Conservation (phyloP, 805 yeast species). For the Kluyveromyces nonfermentans region DNA sequence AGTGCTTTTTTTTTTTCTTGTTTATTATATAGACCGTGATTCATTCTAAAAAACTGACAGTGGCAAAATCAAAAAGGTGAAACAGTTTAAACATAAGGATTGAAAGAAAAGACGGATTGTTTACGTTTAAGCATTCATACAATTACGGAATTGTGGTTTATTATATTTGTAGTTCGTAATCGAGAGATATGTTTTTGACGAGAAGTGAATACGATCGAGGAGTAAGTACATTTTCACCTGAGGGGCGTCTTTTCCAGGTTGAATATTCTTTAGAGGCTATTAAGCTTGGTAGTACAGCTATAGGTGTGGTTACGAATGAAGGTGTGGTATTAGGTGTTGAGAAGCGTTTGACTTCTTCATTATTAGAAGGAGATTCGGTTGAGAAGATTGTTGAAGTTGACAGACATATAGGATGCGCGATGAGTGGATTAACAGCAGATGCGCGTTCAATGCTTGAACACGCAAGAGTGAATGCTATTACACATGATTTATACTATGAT, state of each 20-base stretch:
- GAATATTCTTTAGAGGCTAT: constrained; percentile 97
- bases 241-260: constrained; percentile 95
- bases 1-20: not conserved
- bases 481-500: constrained; percentile 83
- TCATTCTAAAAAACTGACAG: not conserved
- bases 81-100: too few species aligned
- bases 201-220: constrained; percentile 99
- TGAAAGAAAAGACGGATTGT: too few species aligned
- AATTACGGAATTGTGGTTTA: too few species aligned
- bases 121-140: not conserved
- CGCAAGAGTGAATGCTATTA: constrained; percentile 82
- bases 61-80: too few species aligned
- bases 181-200: constrained; percentile 76
- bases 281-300: constrained; percentile 85
- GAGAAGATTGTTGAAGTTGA: constrained; percentile 96
- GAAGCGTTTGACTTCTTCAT: constrained; percentile 87
- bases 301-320: constrained; percentile 89
- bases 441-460: constrained; percentile 98
- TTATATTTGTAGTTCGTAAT: too few species aligned
- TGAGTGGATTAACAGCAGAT: constrained; percentile 98
- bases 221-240: constrained; percentile 96
- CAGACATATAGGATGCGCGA: constrained; percentile 92
- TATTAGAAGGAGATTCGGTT: constrained; percentile 85
- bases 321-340: constrained; percentile 97
- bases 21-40: not conserved